Base-by-base conservation (phyloP, 805 yeast species). In the Sugiyamaella chiloensis region DNA sequence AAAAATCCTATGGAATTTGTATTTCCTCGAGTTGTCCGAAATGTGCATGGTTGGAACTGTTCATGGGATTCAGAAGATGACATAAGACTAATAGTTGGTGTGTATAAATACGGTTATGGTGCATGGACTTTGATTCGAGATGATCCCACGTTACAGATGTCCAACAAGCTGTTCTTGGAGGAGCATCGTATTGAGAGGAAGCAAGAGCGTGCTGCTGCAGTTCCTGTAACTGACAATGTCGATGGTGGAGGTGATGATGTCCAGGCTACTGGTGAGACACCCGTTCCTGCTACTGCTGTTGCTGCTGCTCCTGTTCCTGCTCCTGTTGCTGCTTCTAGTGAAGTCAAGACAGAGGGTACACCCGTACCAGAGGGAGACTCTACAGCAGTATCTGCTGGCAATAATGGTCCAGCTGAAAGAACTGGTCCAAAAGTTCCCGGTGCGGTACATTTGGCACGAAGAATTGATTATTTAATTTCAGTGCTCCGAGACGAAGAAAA, bases 91-190 rank as follows among this genome's bases (percentile, higher is more conserved):
- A 65, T 93, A 52, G 79, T 86, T 29, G 99, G 99, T 54, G 85
- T 91, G 19, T 76, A 78, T 60, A 89, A 87, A 67, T 90, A 90
- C 66, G 99, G 99, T 0, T 90, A 88, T 65, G 98, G 98, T 14
- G 83, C 96, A 1, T 93, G 99, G 99, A 64, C 76, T 2, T 90
- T 86, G 60, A 90, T 93, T 40, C 75, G 99, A 61, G 99, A 93
- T 68, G 99, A 93, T 67, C 98, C 99, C 1, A 76, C 87, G 44
- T 73, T 93, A 50, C 90, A 89, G 8, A 72, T 93, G 52, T 85
- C 87, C 52, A 87, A 88, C 57, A 93, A 88, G 70, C 69, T 93
- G 55, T 93, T 80, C 60, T 72, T 93, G 57, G 78, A 73, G 48
- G 82, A 78, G 48, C 66, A 64, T 40, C 53, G 68, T 17, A 55